phyloP scores from a whole-genome alignment of 2,329 filamentous ascomycete genomes.

The Mollisia scopiformis region DNA sequence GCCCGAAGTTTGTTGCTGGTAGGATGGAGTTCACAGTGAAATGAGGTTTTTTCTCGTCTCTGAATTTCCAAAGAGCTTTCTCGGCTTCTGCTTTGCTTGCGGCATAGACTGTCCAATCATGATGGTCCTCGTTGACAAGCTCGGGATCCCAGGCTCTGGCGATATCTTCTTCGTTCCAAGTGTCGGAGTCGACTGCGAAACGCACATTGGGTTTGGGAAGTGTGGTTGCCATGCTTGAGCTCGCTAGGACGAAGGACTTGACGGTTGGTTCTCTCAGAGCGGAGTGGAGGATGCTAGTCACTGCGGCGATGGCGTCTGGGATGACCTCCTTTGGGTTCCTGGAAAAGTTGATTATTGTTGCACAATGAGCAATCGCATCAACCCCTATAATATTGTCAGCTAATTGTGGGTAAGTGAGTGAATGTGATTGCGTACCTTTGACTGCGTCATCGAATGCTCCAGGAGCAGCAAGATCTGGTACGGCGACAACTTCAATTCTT shows the following conservation, averaged over 20 bases:
- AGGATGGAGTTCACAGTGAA: conserved; percentile 34
- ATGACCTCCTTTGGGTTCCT: conserved; percentile 45
- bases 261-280: conserved; percentile 39
- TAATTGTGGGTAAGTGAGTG: too few relatives aligned
- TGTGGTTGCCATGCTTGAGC: conserved; percentile 34
- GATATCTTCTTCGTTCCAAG: conserved; percentile 41
- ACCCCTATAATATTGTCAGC: too few relatives aligned
- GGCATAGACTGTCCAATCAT: conserved; percentile 36
- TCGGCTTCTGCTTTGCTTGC: conserved; percentile 45
- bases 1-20: conserved; percentile 22
- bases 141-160: conserved; percentile 41
- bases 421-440: conserved; percentile 19
- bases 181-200: conserved; percentile 30
- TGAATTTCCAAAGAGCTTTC: conserved; percentile 42
- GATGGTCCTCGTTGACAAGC: conserved; percentile 31
- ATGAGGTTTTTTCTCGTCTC: conserved; percentile 35
- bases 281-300: conserved; percentile 38
- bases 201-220: conserved; percentile 24
- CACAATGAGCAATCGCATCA: conserved; percentile 43
- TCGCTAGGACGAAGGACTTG: conserved; percentile 43
- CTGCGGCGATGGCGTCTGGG: conserved; percentile 35
- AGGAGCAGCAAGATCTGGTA: conserved; percentile 38
- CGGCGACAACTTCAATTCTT: conserved; percentile 39
- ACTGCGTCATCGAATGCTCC: conserved; percentile 29
- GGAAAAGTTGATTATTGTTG: conserved; percentile 39